Evolutionary conservation across 306 rosid species (phyloP), one percentile per base, ranked within the genome.

Genomic region (Vachellia pachyceras): DNA sequence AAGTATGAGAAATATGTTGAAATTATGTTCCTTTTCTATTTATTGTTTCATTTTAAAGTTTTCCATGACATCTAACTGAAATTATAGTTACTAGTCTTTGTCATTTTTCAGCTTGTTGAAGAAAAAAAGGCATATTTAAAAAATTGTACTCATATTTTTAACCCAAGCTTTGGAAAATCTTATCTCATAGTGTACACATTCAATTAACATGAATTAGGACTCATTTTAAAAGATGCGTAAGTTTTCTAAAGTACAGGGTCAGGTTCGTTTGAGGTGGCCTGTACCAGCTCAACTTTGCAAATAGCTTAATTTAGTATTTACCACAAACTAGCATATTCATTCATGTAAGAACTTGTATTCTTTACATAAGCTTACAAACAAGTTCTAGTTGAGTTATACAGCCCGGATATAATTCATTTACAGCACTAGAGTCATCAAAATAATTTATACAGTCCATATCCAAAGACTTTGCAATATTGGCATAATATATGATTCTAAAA

Each of bases 1-100:
- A 86, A 89, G 99, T 91, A 75, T 81, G 86, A 76, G 45, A 63
- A 1, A 50, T 54, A 20, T 64, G 76, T 74, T 67, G 33, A 39
- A n/a, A 67, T 40, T 40, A 67, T n/a, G 72, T 40, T 65, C 0
- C 70, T 4, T 40, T 45, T 45, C 37, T 69, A 72, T 55, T 57
- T 70, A 33, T 47, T 66, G 23, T 57, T 68, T 73, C 36, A 37
- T 81, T 85, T 73, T 13, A 25, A 40, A 69, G 54, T 69, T 75
- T 80, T n/a, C 72, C 63, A 14, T 66, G 44, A 66, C n/a, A 54
- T 33, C 17, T 8, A 36, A 47, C 54, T 69, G 72, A 25, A 45
- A 77, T 64, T 64, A 6, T 47, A 4, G 36, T n/a, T 22, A 44
- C 52, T 29, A 18, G 12, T 50, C 9, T 49, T 44, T 3, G 3